Conservation (phyloP, 1,139 yeast genomes). For the Entelexis paramagnoliae region DNA sequence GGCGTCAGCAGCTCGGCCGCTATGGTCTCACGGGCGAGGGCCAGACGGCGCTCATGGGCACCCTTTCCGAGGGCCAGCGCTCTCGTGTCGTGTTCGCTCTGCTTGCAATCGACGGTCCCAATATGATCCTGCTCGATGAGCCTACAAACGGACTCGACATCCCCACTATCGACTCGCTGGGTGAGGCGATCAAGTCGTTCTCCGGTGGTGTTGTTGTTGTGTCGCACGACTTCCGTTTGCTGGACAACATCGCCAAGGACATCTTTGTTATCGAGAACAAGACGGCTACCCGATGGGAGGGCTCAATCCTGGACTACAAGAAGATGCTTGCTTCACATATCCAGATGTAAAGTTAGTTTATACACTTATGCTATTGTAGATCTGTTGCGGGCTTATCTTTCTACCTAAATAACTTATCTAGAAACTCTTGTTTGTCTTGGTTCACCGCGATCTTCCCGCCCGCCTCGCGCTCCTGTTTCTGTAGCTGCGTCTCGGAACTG, state of each 20-base stretch:
- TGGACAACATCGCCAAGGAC: slow-evolving; percentile 95
- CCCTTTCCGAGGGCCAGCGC: slow-evolving; percentile 97
- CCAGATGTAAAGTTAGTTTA: slow-evolving; percentile 25
- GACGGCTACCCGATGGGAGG: slow-evolving; percentile 95
- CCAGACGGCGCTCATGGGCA: slow-evolving; percentile 97
- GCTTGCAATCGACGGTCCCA: slow-evolving; percentile 89
- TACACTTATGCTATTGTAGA: not conserved
- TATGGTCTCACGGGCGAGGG: slow-evolving; percentile 98
- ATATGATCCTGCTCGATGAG: slow-evolving; percentile 90
- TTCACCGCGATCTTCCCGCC: not conserved
- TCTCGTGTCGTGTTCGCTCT: slow-evolving; percentile 97
- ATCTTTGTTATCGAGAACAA: slow-evolving; percentile 90
- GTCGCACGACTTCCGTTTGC: slow-evolving; percentile 96
- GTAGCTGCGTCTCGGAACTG: no score
- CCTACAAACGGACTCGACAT: slow-evolving; percentile 99
- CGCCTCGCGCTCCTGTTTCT: not conserved
- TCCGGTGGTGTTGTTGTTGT: slow-evolving; percentile 98
- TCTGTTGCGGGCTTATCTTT: not conserved
- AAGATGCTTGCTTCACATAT: slow-evolving; percentile 83
- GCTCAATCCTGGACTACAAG: slow-evolving; percentile 82
- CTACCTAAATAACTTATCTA: slow-evolving; percentile 21
- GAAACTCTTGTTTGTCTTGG: slow-evolving; percentile 23
- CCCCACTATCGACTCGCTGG: slow-evolving; percentile 93
- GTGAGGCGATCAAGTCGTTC: slow-evolving; percentile 87
- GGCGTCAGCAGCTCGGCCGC: slow-evolving; percentile 98